A percentile compares a stretch with the other conserved stretches of the same genome.
Conservation (phyloP, 768 basidiomycete species). For the Amanita jacksonii region DNA sequence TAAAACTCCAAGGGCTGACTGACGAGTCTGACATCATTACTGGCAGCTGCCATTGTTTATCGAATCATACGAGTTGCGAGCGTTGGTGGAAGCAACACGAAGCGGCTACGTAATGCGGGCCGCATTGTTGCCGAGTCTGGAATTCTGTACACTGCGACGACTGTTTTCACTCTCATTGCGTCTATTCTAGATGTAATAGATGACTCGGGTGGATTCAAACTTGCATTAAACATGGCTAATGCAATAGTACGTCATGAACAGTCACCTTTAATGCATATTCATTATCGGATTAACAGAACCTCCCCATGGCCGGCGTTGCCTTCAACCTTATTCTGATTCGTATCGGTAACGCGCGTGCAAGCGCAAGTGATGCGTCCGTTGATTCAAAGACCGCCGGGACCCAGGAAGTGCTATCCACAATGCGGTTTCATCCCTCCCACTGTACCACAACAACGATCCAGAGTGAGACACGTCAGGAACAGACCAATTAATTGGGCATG, state of each 20-base stretch:
- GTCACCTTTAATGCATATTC: neutral
- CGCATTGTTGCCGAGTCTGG: constrained; percentile 1
- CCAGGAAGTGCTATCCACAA: too few relatives aligned
- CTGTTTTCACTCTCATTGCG: neutral
- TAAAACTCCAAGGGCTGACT: neutral
- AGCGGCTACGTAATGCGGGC: neutral
- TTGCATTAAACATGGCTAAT: neutral
- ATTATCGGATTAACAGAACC: neutral
- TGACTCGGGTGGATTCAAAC: neutral
- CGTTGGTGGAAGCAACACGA: neutral
- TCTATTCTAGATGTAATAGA: neutral
- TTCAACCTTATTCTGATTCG: constrained; percentile 2
- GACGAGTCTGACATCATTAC: neutral
- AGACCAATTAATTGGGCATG: too few relatives aligned
- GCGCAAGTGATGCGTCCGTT: too few relatives aligned
- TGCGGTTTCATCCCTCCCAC: too few relatives aligned
- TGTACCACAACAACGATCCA: too few relatives aligned
- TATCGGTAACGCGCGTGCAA: neutral
- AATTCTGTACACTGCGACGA: neutral
- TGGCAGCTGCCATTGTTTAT: neutral
- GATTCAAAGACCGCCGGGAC: too few relatives aligned
- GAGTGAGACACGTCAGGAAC: too few relatives aligned
- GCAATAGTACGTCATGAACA: neutral
- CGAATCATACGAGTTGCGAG: neutral
- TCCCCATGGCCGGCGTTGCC: neutral